Evolutionary conservation across 1,284 basidiomycete genomes (phyloP).

Genomic region (Vanrija humicola): DNA sequence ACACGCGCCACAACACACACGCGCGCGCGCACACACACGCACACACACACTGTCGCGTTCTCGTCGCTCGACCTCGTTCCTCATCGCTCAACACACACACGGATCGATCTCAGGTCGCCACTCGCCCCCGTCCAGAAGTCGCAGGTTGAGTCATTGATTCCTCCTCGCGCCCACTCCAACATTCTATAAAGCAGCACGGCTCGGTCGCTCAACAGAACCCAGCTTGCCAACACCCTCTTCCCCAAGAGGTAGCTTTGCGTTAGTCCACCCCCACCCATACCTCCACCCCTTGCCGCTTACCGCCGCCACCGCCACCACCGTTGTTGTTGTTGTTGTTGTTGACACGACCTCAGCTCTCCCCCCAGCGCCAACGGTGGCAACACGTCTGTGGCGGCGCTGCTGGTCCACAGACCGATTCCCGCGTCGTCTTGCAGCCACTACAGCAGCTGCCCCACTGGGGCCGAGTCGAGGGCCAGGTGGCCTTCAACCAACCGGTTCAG

Average conservation of each 20-base stretch:
- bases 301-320: neutral
- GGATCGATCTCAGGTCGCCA: too few relatives aligned
- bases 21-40: too few relatives aligned
- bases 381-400: slow-evolving; percentile 13
- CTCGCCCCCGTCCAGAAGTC: too few relatives aligned
- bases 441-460: slow-evolving; percentile 18
- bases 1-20: too few relatives aligned
- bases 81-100: too few relatives aligned
- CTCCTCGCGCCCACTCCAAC: too few relatives aligned
- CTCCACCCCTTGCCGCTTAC: neutral
- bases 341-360: neutral
- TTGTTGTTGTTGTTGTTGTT: neutral
- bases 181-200: too few relatives aligned
- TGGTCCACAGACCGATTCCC: slow-evolving; percentile 10
- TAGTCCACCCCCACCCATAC: neutral
- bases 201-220: too few relatives aligned
- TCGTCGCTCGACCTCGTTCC: too few relatives aligned
- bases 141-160: too few relatives aligned
- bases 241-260: neutral
- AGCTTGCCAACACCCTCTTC: too few relatives aligned
- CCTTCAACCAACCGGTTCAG: slow-evolving; percentile 4
- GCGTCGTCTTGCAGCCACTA: slow-evolving; percentile 15
- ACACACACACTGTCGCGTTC: too few relatives aligned
- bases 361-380: neutral
- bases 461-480: slow-evolving; percentile 12